Base-by-base conservation (phyloP, 2,329 filamentous ascomycete species). In the Colletotrichum scovillei region DNA sequence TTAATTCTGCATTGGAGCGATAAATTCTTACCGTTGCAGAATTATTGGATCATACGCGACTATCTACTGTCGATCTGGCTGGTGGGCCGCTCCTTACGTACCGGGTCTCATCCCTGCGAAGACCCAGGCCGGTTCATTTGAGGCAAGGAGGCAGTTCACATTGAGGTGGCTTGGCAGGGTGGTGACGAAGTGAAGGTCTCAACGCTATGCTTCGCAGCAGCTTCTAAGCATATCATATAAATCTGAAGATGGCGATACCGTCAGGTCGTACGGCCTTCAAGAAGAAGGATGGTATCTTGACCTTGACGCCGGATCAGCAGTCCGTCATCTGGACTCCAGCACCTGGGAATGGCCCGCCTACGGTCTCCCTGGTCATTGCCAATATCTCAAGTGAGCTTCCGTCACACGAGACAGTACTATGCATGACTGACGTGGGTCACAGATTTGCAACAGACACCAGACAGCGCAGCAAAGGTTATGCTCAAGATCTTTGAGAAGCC, bases 391-490 rank as follows among this genome's bases (percentile, higher is more conserved):
- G 94, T 97, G 87, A 80, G 92, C 75, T 65, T 24, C 8, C 42
- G 19, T 24, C 19, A 49, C 14, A 49, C 2, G 30, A 52, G 12
- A 11, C 35, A 11, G 12, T 22, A 42, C n/a, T 11, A 24, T 4
- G 11, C 38, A 42, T 26, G 46, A 75, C 76, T 78, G 49, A 77
- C 74, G 67, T 49, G n/a, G 22, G 28, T 5, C 63, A 38, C 77
- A 97, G 94, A 98, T 84, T 90, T 99, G 62, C 96, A 99, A 82
- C 96, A 98, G 82, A 98, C 97, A 0, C 95, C 97, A 14, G 94
- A 95, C 73, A 92, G 88, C n/a, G 92, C 91, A 46, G 87, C 95
- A 22, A 98, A 98, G 87, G 95, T 97, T 66, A 98, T 98, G 88
- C 89, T 98, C 73, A 98, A 97, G 82, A 92, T 99, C 68, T 94